phyloP scores from a whole-genome alignment of 2,329 filamentous ascomycete species.

The Exophiala sp. region DNA sequence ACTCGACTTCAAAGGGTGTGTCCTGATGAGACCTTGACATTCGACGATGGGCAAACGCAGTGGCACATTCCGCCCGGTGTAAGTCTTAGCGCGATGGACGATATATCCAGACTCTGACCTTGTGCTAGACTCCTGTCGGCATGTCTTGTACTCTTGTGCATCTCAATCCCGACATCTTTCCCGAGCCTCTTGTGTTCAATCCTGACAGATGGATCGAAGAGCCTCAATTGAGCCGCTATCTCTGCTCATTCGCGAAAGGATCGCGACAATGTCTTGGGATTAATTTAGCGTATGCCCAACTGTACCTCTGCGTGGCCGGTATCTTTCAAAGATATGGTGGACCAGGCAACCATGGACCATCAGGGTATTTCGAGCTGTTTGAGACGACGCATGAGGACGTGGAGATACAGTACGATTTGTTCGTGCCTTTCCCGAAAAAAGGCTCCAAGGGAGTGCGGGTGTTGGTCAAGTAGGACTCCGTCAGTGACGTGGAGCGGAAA shows the following conservation, averaged over 20 bases:
- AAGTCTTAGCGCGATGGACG: not conserved
- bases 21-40: constrained; percentile 17
- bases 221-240: constrained; percentile 36
- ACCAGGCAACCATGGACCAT: too few species aligned
- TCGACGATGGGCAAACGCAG: not conserved
- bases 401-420: constrained; percentile 27
- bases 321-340: constrained; percentile 26
- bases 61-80: constrained; percentile 26
- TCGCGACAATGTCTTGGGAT: constrained; percentile 42
- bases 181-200: constrained; percentile 30
- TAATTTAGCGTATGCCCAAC: constrained; percentile 31
- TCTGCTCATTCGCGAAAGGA: constrained; percentile 41
- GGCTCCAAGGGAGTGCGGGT: constrained; percentile 27
- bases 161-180: constrained; percentile 35
- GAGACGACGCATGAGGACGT: constrained; percentile 30
- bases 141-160: constrained; percentile 32
- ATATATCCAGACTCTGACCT: not conserved
- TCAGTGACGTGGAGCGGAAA: too few species aligned
- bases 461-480: not conserved
- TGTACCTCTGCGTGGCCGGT: constrained; percentile 30
- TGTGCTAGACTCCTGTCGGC: constrained; percentile 22
- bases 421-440: constrained; percentile 22
- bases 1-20: constrained; percentile 26
- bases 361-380: constrained; percentile 9
- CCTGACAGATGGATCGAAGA: constrained; percentile 40